phyloP scores from a whole-genome alignment of 2,329 filamentous ascomycete genomes.

The Didymella glomerata region DNA sequence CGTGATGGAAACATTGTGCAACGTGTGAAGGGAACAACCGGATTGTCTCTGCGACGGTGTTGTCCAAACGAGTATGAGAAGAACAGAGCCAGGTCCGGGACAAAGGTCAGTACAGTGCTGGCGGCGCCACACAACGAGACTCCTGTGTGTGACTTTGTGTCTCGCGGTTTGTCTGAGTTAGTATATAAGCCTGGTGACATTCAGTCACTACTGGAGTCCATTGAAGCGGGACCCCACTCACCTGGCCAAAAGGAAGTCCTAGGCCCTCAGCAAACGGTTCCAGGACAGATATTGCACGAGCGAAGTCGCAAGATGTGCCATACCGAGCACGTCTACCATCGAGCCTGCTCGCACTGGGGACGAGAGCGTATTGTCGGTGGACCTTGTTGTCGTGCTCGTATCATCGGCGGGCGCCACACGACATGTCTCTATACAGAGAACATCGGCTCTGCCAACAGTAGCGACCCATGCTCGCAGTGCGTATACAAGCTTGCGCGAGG shows the following conservation, averaged over 20 bases:
- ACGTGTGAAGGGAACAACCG: constrained; percentile 10
- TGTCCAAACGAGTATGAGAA: constrained; percentile 18
- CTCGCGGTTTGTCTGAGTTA: constrained; percentile 8
- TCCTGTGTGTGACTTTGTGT: constrained; percentile 1
- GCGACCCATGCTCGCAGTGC: constrained; percentile 32
- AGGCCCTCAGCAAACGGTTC: not conserved
- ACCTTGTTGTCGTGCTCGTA: constrained; percentile 42
- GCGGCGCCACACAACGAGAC: not conserved
- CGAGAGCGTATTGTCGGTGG: constrained; percentile 37
- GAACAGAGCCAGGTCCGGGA: not conserved
- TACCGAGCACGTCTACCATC: constrained; percentile 44
- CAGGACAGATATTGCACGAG: not conserved
- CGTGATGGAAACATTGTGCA: constrained; percentile 6
- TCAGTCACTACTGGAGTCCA: constrained; percentile 10
- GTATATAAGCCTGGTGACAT: constrained; percentile 3
- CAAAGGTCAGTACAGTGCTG: constrained; percentile 12
- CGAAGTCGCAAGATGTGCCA: constrained; percentile 39
- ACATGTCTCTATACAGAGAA: constrained; percentile 37
- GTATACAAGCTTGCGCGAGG: constrained; percentile 25
- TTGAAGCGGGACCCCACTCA: not conserved
- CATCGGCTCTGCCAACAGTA: constrained; percentile 37
- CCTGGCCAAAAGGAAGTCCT: not conserved
- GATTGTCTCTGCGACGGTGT: constrained; percentile 17
- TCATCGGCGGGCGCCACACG: constrained; percentile 29
- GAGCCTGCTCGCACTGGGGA: constrained; percentile 44